phyloP scores from a whole-genome alignment of 805 yeast genomes.

The Nakazawaea ishiwadae region DNA sequence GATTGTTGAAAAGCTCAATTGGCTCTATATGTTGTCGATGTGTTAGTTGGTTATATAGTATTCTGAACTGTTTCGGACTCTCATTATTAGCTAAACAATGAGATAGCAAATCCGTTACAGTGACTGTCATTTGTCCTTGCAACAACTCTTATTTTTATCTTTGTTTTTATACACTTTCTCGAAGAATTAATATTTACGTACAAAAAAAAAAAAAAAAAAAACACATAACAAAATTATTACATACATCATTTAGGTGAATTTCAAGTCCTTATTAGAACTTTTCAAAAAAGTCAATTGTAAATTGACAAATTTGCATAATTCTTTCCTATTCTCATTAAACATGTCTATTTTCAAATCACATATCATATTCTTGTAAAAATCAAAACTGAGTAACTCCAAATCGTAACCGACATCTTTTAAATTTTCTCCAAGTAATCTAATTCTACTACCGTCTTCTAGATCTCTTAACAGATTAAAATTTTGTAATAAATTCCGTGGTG shows the following conservation, averaged over 20 bases:
- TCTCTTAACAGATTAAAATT: slow-evolving; percentile 26
- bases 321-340: slow-evolving; percentile 34
- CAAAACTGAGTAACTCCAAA: slow-evolving; percentile 55
- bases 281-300: slow-evolving; percentile 10
- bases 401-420: slow-evolving; percentile 49
- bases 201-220: no score
- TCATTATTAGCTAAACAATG: slow-evolving; percentile 7
- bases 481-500: slow-evolving; percentile 29
- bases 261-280: slow-evolving; percentile 5
- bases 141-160: no score
- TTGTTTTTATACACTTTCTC: no score
- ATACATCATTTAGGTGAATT: not conserved
- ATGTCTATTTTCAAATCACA: slow-evolving; percentile 46
- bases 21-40: slow-evolving; percentile 8
- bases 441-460: slow-evolving; percentile 42
- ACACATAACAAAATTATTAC: no score
- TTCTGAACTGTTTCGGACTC: slow-evolving; percentile 8
- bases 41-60: slow-evolving; percentile 6
- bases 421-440: slow-evolving; percentile 54
- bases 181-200: not conserved
- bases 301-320: slow-evolving; percentile 14
- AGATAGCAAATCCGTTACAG: slow-evolving; percentile 1
- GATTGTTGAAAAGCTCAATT: not conserved
- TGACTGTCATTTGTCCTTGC: slow-evolving; percentile 2
- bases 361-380: slow-evolving; percentile 46